Evolutionary conservation across 371 early-diverging fungal genomes (phyloP), one percentile per base, ranked within the genome.

Genomic region (Pancytospora philotis): DNA sequence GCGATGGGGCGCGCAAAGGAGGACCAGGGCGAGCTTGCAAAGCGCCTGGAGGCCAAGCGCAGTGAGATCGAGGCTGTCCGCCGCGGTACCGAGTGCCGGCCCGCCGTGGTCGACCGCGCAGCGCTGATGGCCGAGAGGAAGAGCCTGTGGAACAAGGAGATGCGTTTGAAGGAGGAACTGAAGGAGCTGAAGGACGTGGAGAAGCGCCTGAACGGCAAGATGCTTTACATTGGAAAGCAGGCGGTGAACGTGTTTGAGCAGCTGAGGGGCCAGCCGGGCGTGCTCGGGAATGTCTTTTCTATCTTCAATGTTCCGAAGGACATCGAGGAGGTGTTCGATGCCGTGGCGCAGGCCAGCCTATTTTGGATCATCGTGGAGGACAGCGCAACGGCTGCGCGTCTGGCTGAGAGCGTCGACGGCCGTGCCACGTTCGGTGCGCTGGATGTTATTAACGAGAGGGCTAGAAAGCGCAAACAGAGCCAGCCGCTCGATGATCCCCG

Each of bases 291-390:
- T 60, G 78, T 81, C 1, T 79, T 66, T 66, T 71, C 73, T 31
- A 30, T 81, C 0, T 41, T 81, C 41, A 65, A 77, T 39, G 51
- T 76, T 1, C 77, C 76, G 16, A 67, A 71, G 19, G 77, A 78
- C 41, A 61, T 77, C 27, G 31, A 72, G 1, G 37, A 27, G 30
- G 75, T 78, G 16, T 67, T 79, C 53, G 71, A 79, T 58, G 70
- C 63, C 16, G 73, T 76, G 28, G n/a, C 62, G 36, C 64, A 67
- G 1, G 53, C 68, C 28, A 89, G 90, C 69, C 81, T 98, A 39
- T 94, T 92, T 82, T 90, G 93, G 76, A 86, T 98, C 13, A 95
- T 97, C 10, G 95, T 96, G 0, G 91, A 94, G 73, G 87, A 85
- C 1, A 93, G 93, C 67, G 85, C 84, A 1, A 90, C 91, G 1